Conservation (phyloP, 2,329 filamentous ascomycete genomes). For the Zymoseptoria brevis region DNA sequence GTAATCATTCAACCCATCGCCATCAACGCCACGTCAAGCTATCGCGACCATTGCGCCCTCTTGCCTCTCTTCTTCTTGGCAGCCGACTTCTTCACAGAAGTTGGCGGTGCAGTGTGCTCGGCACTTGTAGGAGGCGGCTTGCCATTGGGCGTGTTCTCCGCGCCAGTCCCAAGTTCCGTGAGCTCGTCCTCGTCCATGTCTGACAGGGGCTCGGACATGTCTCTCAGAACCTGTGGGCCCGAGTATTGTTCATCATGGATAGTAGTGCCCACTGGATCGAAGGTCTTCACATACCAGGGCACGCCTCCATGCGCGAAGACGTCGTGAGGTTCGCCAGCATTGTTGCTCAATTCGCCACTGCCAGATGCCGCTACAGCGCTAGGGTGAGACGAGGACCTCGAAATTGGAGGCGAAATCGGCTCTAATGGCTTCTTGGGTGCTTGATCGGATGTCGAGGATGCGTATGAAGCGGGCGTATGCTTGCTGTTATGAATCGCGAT, state of each 20-base stretch:
- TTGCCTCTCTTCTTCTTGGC: constrained; percentile 3
- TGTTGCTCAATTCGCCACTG: constrained; percentile 10
- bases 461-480: constrained; percentile 17
- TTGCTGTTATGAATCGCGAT: constrained; percentile 12
- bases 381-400: constrained; percentile 13
- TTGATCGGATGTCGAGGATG: constrained; percentile 14
- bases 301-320: constrained; percentile 61
- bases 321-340: constrained; percentile 31
- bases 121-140: constrained; percentile 4
- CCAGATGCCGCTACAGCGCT: constrained; percentile 9
- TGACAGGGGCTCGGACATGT: constrained; percentile 70
- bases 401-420: constrained; percentile 30
- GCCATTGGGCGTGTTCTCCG: constrained; percentile 12
- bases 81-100: constrained; percentile 2
- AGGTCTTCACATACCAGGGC: constrained; percentile 78
- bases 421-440: constrained; percentile 20
- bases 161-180: constrained; percentile 44
- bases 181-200: constrained; percentile 90
- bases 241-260: constrained; percentile 68
- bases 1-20: not conserved
- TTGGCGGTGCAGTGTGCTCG: not conserved
- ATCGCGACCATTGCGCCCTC: constrained; percentile 6
- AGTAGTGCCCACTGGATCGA: constrained; percentile 72
- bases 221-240: constrained; percentile 61
- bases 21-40: not conserved